Evolutionary conservation across 179 eudicot genomes (phyloP), one percentile per base, ranked within the genome.

Genomic region (Beta corolliflora): DNA sequence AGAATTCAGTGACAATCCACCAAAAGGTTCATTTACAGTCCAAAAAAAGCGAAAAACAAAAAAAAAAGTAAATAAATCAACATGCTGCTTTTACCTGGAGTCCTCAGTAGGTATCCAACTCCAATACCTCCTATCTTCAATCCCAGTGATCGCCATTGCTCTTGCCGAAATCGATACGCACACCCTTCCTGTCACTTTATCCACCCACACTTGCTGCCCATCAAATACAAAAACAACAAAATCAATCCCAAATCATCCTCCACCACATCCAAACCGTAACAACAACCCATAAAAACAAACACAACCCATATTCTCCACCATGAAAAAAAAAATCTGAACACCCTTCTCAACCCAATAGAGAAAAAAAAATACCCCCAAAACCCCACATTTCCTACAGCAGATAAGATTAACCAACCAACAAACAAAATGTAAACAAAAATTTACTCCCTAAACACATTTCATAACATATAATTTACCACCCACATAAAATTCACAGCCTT

Each of bases 41-140:
- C 52, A 36, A 70, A 4, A 71, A 31, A 77, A 2, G 10, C 65
- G 3, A 31, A 73, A 59, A 31, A 71, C 4, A 1, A 4, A 60
- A n/a, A 29, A n/a, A 66, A 69, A 58, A 56, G 64, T 13, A 63
- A 70, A 73, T 23, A 60, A 63, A 78, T 8, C 36, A 5, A 59
- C 1, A 79, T 3, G 29, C 75, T 60, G 7, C 23, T n/a, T 85
- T 70, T 76, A 95, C 99, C 98, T 91, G 79, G 98, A 95, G 88
- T 95, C 99, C 83, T 94, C 95, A 14, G 99, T 92, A 19, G 97
- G 88, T 81, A 91, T 79, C 99, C 99, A 95, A 83, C 87, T 95
- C 99, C 99, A 95, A 77, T 95, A 94, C 84, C 99, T 88, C 87
- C 93, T 85, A 88, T 95, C 99, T 63, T 95, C 98, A 81, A 95